Conservation (phyloP, 148 eudicot genomes). For the Silene uniflora region DNA sequence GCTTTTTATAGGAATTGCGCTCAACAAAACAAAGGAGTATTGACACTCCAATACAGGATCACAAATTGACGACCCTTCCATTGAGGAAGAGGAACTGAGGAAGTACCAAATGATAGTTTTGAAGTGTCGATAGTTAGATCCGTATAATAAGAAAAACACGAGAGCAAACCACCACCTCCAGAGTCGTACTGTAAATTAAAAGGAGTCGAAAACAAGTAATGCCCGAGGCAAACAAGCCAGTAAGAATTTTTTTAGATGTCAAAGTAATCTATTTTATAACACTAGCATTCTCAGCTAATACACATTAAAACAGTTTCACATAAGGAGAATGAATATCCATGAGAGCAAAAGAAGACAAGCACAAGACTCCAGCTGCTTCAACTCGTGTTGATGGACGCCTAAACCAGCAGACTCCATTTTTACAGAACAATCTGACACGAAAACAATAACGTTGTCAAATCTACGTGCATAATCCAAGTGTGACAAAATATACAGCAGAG, state of each 20-base stretch:
- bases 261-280: constrained; percentile 19
- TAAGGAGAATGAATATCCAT: background rate
- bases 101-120: no score
- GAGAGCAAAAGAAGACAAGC: constrained; percentile 12
- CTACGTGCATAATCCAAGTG: background rate
- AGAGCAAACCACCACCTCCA: background rate
- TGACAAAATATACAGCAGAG: background rate
- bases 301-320: constrained; percentile 21
- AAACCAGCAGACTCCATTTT: constrained; percentile 19
- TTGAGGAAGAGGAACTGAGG: no score
- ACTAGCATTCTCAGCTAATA: constrained; percentile 20
- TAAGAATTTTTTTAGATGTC: constrained; percentile 11
- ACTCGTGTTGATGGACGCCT: constrained; percentile 18
- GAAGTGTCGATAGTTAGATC: background rate
- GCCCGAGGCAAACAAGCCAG: background rate
- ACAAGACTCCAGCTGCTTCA: constrained; percentile 15
- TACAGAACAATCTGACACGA: constrained; percentile 24
- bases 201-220: background rate
- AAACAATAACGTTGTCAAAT: background rate
- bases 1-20: no score
- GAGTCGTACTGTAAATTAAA: no score
- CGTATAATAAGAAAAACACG: background rate
- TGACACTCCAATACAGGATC: no score
- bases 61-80: no score
- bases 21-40: no score